phyloP scores from a whole-genome alignment of 352 stramenopile species.

The Plasmopara muralis region DNA sequence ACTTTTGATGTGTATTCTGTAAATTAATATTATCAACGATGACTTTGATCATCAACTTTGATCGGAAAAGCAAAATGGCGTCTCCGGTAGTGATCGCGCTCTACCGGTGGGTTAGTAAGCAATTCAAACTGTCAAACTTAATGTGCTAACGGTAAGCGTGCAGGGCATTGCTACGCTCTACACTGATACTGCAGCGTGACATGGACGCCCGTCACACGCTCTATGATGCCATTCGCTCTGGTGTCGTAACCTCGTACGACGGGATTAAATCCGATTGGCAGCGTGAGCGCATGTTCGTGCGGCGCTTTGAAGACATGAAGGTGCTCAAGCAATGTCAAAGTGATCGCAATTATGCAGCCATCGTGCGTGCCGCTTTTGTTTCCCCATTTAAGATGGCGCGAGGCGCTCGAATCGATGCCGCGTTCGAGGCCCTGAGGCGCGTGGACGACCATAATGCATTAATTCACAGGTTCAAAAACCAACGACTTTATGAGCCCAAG shows the following conservation, averaged over 20 bases:
- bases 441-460: constrained; percentile 73
- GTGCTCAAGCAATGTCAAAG: constrained; percentile 27
- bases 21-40: background rate
- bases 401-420: constrained; percentile 49
- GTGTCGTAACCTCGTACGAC: constrained; percentile 53
- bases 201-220: constrained; percentile 42
- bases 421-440: constrained; percentile 44
- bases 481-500: constrained; percentile 44
- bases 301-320: constrained; percentile 43
- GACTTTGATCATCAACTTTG: background rate
- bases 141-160: constrained; percentile 3
- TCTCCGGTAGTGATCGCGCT: constrained; percentile 25
- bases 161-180: constrained; percentile 51
- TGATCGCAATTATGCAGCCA: constrained; percentile 22
- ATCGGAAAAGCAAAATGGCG: constrained; percentile 9
- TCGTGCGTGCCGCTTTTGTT: constrained; percentile 53
- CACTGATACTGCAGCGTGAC: constrained; percentile 46
- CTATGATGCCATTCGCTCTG: constrained; percentile 59
- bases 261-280: constrained; percentile 68
- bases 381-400: constrained; percentile 25
- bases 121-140: constrained; percentile 1
- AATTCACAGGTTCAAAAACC: constrained; percentile 34
- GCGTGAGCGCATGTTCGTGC: constrained; percentile 54
- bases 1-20: background rate
- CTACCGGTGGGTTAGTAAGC: constrained; percentile 18